Base-by-base conservation (phyloP, 2,329 filamentous ascomycete genomes). In the Cordyceps pruinosa region DNA sequence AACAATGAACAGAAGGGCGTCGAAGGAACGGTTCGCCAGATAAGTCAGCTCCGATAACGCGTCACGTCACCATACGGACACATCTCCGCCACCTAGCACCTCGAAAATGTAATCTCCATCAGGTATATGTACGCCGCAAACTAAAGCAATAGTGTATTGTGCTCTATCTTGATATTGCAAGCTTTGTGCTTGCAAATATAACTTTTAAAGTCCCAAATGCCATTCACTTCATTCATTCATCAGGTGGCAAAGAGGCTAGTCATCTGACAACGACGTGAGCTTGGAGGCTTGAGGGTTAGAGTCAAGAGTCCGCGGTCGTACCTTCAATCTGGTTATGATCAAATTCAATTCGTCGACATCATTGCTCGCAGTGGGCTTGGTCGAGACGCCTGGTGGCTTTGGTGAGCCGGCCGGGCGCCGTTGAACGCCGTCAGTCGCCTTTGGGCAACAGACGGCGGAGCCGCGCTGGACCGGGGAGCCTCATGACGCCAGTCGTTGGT, bases 341-440 rank as follows among this genome's bases (percentile, higher is more conserved):
- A 64, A 69, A 70, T 77, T 81, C 76, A 83, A 80, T 75, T 75
- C 72, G 77, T 77, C 79, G 77, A 84, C 83, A 81, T 85, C 75
- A 84, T 79, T 75, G 80, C 81, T 75, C 83, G 84, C 77, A 87
- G 83, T 75, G 84, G 84, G 76, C 84, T 86, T 66, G 83, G 83
- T 70, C 78, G 81, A 69, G 77, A 77, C 72, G 80, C 80, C 73
- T 79, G 75, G 67, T 78, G 71, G 64, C 65, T 69, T 65, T 68
- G 62, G 67, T 72, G 68, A 68, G 72, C 65, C 73, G 72, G 69
- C 72, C 72, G 66, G 74, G 74, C 66, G 67, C 74, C 68, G 72
- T 76, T 68, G 64, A 70, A 74, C 68, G 75, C 76, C 70, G 71
- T 70, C 70, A 76, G 70, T 67, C 76, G 75, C 70, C 72, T 74